Evolutionary conservation across 1,284 basidiomycete species (phyloP), one percentile per base, ranked within the genome.

Genomic region (Anthracocystis walkeri): DNA sequence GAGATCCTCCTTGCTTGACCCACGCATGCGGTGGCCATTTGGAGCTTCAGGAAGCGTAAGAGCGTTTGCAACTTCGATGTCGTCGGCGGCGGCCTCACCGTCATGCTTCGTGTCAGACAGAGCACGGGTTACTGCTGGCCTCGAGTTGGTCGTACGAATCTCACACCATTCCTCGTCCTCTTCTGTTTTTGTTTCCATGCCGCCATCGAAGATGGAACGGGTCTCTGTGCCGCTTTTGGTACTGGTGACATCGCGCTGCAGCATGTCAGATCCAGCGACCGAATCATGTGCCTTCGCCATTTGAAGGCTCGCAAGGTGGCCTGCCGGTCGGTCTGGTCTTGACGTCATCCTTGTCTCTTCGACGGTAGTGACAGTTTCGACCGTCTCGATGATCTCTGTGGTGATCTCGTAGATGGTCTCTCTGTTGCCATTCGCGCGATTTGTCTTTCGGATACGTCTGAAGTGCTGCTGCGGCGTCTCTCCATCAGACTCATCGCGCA

Each of bases 361-460:
- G 3, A 75, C 71, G 27, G 75, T 82, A 40, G 82, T 82, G 10
- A 77, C 63, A 8, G 82, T 73, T 58, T 82, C 78, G 25, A 78
- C 58, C 4, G 80, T 84, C 68, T 87, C 86, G 10, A 78, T 78
- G 27, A 86, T 74, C 71, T 86, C 86, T 31, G 87, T 86, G 4
- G 83, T 86, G 62, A 88, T 85, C 78, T 88, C 87, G 63, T 84
- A 86, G 23, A 83, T 74, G 23, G 82, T 84, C 18, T 85, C 82
- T 14, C 72, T 42, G 20, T 75, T 72, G 14, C 77, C 69, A 10
- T 78, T 70, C 52, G 73, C 73, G 23, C 58, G 62, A 27, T 76
- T 72, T 27, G 74, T 59, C 46, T 81, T 72, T 38, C 62, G 59
- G 23, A 69, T 58, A 46, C 65, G 69, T 8, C 76, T 58, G 16